Evolutionary conservation across 176 grass and related monocot genomes (phyloP).

Genomic region (Zizania latifolia): DNA sequence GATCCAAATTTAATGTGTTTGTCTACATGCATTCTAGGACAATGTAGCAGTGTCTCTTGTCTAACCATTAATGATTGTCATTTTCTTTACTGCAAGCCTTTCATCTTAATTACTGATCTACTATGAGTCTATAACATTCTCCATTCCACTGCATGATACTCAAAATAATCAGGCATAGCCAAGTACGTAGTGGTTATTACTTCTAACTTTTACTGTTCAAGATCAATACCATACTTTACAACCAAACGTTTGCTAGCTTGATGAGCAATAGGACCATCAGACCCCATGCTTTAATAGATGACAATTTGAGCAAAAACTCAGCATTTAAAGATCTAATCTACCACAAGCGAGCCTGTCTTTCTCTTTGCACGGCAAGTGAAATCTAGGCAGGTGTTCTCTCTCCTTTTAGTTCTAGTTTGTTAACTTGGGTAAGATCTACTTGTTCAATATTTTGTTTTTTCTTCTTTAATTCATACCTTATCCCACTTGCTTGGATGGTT

Average conservation of each 20-base stretch:
- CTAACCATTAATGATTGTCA: background rate
- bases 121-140: background rate
- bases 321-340: constrained; percentile 10
- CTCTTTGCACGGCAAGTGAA: background rate
- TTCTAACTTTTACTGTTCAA: background rate
- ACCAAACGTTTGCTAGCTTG: background rate
- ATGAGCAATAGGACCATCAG: constrained; percentile 4
- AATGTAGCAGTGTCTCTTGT: background rate
- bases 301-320: background rate
- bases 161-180: background rate
- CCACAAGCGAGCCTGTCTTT: background rate
- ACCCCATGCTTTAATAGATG: constrained; percentile 14
- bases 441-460: background rate
- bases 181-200: background rate
- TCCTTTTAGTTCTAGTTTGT: background rate
- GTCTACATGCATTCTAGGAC: too few species aligned
- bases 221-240: background rate
- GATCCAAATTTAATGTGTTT: too few species aligned
- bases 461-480: background rate
- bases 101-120: background rate
- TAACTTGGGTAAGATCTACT: background rate
- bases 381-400: background rate
- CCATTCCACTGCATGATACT: background rate
- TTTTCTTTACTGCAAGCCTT: background rate
- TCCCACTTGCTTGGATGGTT: background rate